These are phyloP conservation scores for Oleoguttula mirabilis DNA, from an alignment of 495 filamentous ascomycete genomes.

Conservation along the genomic window DNA sequence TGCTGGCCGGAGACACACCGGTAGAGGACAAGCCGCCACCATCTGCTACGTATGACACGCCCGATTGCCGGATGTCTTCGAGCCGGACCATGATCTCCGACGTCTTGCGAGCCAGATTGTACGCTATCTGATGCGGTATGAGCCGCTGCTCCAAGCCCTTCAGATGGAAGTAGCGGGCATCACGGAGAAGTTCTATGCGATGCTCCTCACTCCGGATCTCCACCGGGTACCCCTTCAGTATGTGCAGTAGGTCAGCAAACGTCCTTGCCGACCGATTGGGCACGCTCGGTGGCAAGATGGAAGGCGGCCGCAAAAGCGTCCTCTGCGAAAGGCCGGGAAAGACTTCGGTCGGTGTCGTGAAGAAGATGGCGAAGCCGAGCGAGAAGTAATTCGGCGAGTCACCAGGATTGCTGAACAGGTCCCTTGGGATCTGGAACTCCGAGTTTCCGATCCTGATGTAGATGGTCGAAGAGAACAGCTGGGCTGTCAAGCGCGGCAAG, in stretches of 20 bases:
- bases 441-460: conserved; percentile 77
- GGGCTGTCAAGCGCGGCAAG: conserved; percentile 77
- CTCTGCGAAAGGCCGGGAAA: conserved; percentile 76
- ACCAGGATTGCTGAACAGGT: conserved; percentile 72
- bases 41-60: conserved; percentile 53
- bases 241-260: conserved; percentile 72
- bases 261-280: conserved; percentile 67
- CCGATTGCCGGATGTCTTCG: conserved; percentile 75
- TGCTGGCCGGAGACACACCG: conserved; percentile 9
- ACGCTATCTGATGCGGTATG: conserved; percentile 64
- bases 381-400: conserved; percentile 94
- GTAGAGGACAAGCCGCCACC: neutral
- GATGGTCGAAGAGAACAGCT: conserved; percentile 88
- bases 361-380: conserved; percentile 82
- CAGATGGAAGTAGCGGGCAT: conserved; percentile 88
- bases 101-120: conserved; percentile 53
- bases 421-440: conserved; percentile 80
- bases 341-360: conserved; percentile 62
- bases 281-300: conserved; percentile 69
- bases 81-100: conserved; percentile 74
- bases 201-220: conserved; percentile 66
- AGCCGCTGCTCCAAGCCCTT: conserved; percentile 82
- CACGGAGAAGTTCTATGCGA: conserved; percentile 64
- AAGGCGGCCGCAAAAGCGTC: conserved; percentile 77
- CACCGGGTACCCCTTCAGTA: conserved; percentile 79